A percentile compares a stretch with the other conserved stretches of the same genome.
These are phyloP conservation scores for Asterophora parasitica DNA, from an alignment of 768 basidiomycete species.

Conservation along the genomic window DNA sequence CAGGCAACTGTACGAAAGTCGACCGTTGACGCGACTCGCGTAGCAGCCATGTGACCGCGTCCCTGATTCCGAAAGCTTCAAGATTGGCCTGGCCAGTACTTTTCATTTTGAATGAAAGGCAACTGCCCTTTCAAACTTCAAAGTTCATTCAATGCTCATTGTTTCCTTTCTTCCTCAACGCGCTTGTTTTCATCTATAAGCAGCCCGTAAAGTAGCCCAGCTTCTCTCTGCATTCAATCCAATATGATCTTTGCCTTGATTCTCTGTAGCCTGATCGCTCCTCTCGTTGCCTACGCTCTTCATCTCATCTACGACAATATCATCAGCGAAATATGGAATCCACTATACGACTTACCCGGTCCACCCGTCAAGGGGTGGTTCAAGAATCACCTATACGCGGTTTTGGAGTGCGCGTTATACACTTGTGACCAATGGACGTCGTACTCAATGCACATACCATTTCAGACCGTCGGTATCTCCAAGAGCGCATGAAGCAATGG, in stretches of 20 bases:
- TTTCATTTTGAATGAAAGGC: too few species aligned
- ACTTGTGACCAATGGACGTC: neutral
- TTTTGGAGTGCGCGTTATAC: conserved; percentile 50
- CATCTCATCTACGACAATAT: conserved; percentile 28
- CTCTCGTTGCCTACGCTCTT: conserved; percentile 5
- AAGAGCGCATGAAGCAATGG: conserved; percentile 46
- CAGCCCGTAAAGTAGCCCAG: neutral
- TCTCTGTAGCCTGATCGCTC: conserved; percentile 9
- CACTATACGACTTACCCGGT: conserved; percentile 54
- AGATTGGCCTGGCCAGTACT: too few species aligned
- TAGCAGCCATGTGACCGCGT: too few species aligned
- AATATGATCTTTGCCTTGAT: conserved; percentile 10
- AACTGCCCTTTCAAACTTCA: too few species aligned
- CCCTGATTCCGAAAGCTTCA: too few species aligned
- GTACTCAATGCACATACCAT: neutral
- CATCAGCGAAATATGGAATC: conserved; percentile 33
- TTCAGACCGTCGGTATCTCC: conserved; percentile 50
- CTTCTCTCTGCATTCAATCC: neutral
- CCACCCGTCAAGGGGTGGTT: conserved; percentile 50
- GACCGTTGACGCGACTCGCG: too few species aligned
- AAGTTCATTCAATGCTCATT: too few species aligned
- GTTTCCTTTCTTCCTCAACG: too few species aligned
- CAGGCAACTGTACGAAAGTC: too few species aligned
- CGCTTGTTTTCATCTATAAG: too few species aligned
- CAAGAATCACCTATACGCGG: conserved; percentile 45